A percentile compares a stretch with the other conserved stretches of the same genome.
These are phyloP conservation scores for Amniculicola lignicola DNA, from an alignment of 495 filamentous ascomycete species.

Conservation along the genomic window DNA sequence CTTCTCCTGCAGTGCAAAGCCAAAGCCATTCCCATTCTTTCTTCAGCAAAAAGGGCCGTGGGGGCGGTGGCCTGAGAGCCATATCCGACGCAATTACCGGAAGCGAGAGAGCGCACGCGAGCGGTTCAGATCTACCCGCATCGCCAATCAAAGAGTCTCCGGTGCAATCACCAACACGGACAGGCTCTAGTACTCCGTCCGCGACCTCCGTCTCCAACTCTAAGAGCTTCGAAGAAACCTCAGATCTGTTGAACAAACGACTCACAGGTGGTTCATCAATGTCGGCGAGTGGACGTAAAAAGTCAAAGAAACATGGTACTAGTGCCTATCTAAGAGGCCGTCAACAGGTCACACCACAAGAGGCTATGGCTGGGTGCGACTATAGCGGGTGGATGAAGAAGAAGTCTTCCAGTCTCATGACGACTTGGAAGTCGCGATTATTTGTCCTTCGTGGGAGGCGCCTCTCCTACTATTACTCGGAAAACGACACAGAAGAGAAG, in stretches of 20 bases:
- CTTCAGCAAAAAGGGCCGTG: constrained; percentile 34
- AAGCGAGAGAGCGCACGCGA: constrained; percentile 54
- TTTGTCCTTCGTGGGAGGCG: constrained; percentile 90
- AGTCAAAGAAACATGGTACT: constrained; percentile 86
- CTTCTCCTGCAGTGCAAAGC: constrained; percentile 42
- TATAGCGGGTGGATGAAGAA: constrained; percentile 99
- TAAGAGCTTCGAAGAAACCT: constrained; percentile 69
- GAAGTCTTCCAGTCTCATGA: constrained; percentile 89
- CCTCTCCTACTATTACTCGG: constrained; percentile 94
- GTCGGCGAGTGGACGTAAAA: constrained; percentile 35
- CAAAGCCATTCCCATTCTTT: constrained; percentile 28
- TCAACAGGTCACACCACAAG: constrained; percentile 73
- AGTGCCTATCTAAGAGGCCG: constrained; percentile 89
- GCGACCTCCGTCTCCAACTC: constrained; percentile 68
- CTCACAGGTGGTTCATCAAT: constrained; percentile 26
- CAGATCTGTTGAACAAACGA: constrained; percentile 59
- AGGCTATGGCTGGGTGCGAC: constrained; percentile 83
- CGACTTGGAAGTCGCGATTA: constrained; percentile 91
- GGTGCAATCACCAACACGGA: constrained; percentile 65
- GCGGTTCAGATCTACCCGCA: constrained; percentile 45
- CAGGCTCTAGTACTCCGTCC: constrained; percentile 84
- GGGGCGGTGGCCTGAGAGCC: constrained; percentile 67
- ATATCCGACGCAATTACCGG: constrained; percentile 77
- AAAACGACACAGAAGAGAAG: constrained; percentile 85
- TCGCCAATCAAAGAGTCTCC: constrained; percentile 64